These are phyloP conservation scores for Cytauxzoon felis DNA, from an alignment of 169 alveolate genomes.

Conservation along the genomic window DNA sequence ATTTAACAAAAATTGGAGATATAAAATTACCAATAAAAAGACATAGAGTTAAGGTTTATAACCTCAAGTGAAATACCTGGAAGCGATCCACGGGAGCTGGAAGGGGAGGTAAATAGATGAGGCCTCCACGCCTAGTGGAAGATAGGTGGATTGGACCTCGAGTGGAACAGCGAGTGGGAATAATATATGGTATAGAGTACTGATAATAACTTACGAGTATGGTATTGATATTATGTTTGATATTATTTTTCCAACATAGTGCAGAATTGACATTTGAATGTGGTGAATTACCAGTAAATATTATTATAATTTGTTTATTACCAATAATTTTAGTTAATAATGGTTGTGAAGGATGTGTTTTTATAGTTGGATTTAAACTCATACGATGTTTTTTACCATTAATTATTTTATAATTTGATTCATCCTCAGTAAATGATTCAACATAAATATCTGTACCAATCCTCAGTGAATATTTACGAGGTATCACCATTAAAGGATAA, in stretches of 20 bases:
- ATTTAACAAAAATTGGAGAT: no score
- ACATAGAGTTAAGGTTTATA: no score
- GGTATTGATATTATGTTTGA: background rate
- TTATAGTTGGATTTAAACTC: conserved; percentile 35
- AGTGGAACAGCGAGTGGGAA: background rate
- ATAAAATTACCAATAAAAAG: no score
- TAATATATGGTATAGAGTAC: background rate
- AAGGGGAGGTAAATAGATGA: no score
- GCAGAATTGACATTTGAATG: conserved; percentile 20
- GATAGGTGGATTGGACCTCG: no score
- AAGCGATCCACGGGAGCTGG: no score
- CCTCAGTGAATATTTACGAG: conserved; percentile 24
- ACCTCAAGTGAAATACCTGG: no score
- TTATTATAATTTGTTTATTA: conserved; percentile 8
- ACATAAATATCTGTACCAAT: conserved; percentile 42
- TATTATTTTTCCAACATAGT: conserved; percentile 17
- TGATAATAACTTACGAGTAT: background rate
- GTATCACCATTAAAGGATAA: conserved; percentile 39
- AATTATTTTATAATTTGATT: conserved; percentile 19
- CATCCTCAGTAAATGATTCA: conserved; percentile 23
- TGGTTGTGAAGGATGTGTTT: conserved; percentile 10
- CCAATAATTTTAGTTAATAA: conserved; percentile 34
- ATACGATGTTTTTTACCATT: conserved; percentile 8
- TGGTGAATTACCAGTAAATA: conserved; percentile 57
- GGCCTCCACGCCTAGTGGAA: no score